Percentiles rank a stretch among this genome's conserved stretches.
These are phyloP conservation scores for Calonectria honghensis DNA, from an alignment of 2,329 filamentous ascomycete species.

Conservation along the genomic window DNA sequence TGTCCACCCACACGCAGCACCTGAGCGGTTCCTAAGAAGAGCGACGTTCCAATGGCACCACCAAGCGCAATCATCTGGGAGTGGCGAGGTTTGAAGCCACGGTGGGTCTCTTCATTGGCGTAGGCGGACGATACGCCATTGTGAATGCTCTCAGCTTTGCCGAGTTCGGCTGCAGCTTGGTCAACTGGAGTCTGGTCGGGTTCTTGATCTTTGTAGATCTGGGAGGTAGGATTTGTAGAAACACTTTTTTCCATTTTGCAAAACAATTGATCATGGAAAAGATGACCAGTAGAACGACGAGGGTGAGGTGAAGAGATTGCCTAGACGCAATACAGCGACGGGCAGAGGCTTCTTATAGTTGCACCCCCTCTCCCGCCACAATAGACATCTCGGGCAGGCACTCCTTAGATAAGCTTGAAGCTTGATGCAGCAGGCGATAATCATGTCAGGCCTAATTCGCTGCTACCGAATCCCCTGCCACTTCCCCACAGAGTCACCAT, in stretches of 20 bases:
- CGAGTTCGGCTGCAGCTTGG: not conserved
- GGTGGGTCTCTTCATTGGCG: not conserved
- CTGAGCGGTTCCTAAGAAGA: slow-evolving; percentile 10
- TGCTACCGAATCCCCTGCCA: no score
- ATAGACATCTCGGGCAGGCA: no score
- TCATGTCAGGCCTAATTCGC: no score
- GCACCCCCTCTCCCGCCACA: no score
- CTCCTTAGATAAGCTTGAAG: no score
- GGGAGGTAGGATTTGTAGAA: not conserved
- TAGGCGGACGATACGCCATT: not conserved
- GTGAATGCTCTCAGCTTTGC: not conserved
- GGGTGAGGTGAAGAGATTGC: no score
- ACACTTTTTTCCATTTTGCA: not conserved
- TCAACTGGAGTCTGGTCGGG: not conserved
- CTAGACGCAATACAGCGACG: no score
- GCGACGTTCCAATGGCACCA: slow-evolving; percentile 24
- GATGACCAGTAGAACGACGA: no score
- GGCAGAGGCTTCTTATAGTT: no score
- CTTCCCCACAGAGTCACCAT: not conserved
- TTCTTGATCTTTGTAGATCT: not conserved
- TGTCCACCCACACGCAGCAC: slow-evolving; percentile 50
- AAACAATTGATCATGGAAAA: not conserved
- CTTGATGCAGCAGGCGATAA: no score
- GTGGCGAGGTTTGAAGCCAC: slow-evolving; percentile 19
- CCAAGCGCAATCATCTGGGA: not conserved